phyloP scores from a whole-genome alignment of 2,329 filamentous ascomycete genomes.

The Aspergillus sp. region DNA sequence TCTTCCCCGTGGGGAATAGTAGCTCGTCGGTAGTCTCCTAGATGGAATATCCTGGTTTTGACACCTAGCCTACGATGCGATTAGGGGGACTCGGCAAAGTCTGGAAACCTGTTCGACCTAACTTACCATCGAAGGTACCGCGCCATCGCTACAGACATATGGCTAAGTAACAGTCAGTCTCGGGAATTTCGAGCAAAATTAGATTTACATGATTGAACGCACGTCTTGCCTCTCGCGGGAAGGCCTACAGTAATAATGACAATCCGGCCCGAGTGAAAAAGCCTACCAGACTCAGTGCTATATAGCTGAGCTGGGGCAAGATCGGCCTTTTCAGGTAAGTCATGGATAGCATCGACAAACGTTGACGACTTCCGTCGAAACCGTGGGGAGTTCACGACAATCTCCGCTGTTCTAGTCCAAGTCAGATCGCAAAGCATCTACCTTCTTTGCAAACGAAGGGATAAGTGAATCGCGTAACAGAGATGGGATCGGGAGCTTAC shows the following conservation, averaged over 20 bases:
- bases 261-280: conserved; percentile 96
- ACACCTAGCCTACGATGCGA: conserved; percentile 73
- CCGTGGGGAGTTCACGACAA: conserved; percentile 84
- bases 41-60: conserved; percentile 95
- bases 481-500: conserved; percentile 32
- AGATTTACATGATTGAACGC: conserved; percentile 37
- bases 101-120: not conserved
- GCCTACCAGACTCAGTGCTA: conserved; percentile 92
- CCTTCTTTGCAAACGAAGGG: not conserved
- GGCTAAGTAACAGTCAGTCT: conserved; percentile 50
- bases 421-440: conserved; percentile 22
- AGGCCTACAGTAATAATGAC: conserved; percentile 96
- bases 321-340: conserved; percentile 77
- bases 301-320: conserved; percentile 96
- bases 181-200: not conserved
- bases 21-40: conserved; percentile 92
- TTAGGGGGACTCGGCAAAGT: conserved; percentile 11
- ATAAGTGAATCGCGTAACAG: not conserved
- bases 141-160: conserved; percentile 92
- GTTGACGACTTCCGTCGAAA: conserved; percentile 93
- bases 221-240: conserved; percentile 94
- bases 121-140: conserved; percentile 85
- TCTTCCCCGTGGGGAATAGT: conserved; percentile 80
- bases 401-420: conserved; percentile 73
- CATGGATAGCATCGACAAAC: conserved; percentile 95